A percentile compares a stretch with the other conserved stretches of the same genome.
Evolutionary conservation across 2,329 filamentous ascomycete species (phyloP).

Genomic region (Podosphaera fusca): DNA sequence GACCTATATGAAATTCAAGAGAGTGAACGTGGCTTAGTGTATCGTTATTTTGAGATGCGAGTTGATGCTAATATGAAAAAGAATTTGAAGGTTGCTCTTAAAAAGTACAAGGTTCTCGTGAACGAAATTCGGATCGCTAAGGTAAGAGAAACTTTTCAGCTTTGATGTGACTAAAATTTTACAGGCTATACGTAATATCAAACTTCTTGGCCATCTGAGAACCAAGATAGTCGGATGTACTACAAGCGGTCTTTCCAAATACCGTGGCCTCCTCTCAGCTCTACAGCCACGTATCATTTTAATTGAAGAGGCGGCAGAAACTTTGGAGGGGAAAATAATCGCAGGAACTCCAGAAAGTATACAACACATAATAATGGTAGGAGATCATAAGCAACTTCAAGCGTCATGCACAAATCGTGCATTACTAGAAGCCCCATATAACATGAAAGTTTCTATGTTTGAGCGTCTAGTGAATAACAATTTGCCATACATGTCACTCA

Average conservation of each 20-base stretch:
- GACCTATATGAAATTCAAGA: conserved; percentile 13
- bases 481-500: conserved; percentile 30
- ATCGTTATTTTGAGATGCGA: conserved; percentile 12
- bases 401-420: conserved; percentile 32
- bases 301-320: conserved; percentile 48
- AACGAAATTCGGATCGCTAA: conserved; percentile 8
- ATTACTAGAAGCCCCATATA: conserved; percentile 31
- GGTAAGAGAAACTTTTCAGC: conserved; percentile 3
- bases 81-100: conserved; percentile 6
- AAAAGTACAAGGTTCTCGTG: conserved; percentile 8
- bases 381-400: conserved; percentile 45
- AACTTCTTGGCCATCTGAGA: conserved; percentile 37
- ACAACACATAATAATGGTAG: conserved; percentile 42
- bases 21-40: conserved; percentile 12
- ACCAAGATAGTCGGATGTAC: conserved; percentile 22
- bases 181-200: conserved; percentile 10
- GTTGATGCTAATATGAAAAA: conserved; percentile 7
- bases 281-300: conserved; percentile 37
- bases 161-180: conserved; percentile 1
- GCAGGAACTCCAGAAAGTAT: conserved; percentile 36
- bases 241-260: conserved; percentile 47
- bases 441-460: conserved; percentile 42
- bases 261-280: conserved; percentile 35
- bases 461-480: conserved; percentile 39
- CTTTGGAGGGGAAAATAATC: conserved; percentile 28